A percentile compares a stretch with the other conserved stretches of the same genome.
Evolutionary conservation across 1,284 basidiomycete species (phyloP).

Genomic region (Cutaneotrichosporon mucoides): DNA sequence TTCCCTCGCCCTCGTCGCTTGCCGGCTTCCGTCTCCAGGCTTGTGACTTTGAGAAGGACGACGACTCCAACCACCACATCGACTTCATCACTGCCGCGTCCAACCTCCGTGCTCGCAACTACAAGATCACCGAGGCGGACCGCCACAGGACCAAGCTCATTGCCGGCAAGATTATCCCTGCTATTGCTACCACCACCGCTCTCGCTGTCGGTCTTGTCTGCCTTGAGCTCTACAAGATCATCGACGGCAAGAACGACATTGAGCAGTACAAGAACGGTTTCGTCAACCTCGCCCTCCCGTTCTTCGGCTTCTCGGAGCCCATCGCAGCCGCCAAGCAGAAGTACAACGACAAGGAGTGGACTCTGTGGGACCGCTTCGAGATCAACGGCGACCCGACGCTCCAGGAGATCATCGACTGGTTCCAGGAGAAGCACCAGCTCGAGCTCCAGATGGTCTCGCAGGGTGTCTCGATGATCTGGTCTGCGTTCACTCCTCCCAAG

Average conservation of each 20-base stretch:
- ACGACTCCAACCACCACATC: constrained; percentile 97
- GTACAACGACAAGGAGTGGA: constrained; percentile 88
- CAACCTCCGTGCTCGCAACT: constrained; percentile 95
- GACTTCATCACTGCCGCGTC: constrained; percentile 99
- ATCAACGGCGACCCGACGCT: constrained; percentile 86
- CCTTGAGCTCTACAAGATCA: constrained; percentile 97
- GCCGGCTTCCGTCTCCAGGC: constrained; percentile 92
- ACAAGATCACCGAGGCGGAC: constrained; percentile 83
- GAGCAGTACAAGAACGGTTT: constrained; percentile 99
- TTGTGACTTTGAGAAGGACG: constrained; percentile 99
- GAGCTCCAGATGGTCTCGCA: constrained; percentile 94
- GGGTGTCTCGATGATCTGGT: constrained; percentile 98
- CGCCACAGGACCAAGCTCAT: constrained; percentile 96
- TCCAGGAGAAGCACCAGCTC: constrained; percentile 78
- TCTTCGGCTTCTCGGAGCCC: constrained; percentile 99
- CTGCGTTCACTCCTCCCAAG: constrained; percentile 82
- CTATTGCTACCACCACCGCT: constrained; percentile 97
- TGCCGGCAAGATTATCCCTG: constrained; percentile 99
- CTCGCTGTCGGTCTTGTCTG: constrained; percentile 93
- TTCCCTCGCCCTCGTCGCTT: constrained; percentile 83
- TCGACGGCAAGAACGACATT: constrained; percentile 87
- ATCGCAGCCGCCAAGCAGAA: constrained; percentile 84
- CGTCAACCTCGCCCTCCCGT: constrained; percentile 94
- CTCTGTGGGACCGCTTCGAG: constrained; percentile 96
- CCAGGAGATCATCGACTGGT: constrained; percentile 78